phyloP scores from a whole-genome alignment of 2,329 filamentous ascomycete species.

The Cyclaneusma minus region DNA sequence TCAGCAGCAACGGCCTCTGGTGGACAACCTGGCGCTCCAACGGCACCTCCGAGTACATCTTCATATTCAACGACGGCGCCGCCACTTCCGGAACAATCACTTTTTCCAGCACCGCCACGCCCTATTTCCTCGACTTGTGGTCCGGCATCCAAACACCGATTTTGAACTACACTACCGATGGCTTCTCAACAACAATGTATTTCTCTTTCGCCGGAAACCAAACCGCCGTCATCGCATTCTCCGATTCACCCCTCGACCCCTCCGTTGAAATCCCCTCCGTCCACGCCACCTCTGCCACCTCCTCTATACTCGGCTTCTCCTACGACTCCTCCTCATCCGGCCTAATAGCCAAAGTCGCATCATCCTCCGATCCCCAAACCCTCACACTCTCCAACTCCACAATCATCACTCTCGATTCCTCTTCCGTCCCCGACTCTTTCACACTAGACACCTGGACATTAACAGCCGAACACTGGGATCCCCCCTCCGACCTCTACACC shows the following conservation, averaged over 20 bases:
- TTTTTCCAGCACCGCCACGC: slow-evolving; percentile 17
- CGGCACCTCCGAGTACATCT: slow-evolving; percentile 20
- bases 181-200: slow-evolving; percentile 17
- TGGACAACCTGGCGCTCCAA: slow-evolving; percentile 22
- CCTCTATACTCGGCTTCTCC: too few relatives aligned
- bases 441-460: slow-evolving; percentile 21
- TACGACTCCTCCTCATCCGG: too few relatives aligned
- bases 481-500: slow-evolving; percentile 19
- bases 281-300: too few relatives aligned
- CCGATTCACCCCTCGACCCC: slow-evolving; percentile 1
- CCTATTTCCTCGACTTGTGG: slow-evolving; percentile 26
- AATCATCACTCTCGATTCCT: slow-evolving; percentile 3
- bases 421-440: slow-evolving; percentile 7
- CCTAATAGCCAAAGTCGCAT: too few relatives aligned
- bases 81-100: slow-evolving; percentile 12
- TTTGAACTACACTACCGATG: slow-evolving; percentile 16
- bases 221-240: slow-evolving; percentile 23
- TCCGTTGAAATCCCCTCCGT: neutral
- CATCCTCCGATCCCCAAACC: too few relatives aligned
- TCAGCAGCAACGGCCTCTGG: slow-evolving; percentile 17
- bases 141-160: slow-evolving; percentile 21
- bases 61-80: slow-evolving; percentile 23
- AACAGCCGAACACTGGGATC: slow-evolving; percentile 22
- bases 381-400: too few relatives aligned
- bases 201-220: slow-evolving; percentile 24